These are phyloP conservation scores for Oenanthe javanica DNA, from an alignment of 140 eudicot genomes.

Conservation along the genomic window DNA sequence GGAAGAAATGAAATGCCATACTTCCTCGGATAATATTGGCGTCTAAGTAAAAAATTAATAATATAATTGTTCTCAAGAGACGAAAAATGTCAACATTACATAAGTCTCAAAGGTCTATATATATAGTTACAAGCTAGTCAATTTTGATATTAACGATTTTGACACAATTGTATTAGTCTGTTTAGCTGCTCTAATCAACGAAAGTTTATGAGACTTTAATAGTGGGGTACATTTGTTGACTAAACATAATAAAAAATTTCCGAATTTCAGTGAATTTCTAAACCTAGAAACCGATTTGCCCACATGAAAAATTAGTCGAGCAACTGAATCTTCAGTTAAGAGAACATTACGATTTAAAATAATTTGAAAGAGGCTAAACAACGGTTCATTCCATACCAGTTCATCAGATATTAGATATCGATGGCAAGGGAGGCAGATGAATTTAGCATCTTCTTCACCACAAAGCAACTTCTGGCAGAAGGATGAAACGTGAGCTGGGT, in stretches of 20 bases:
- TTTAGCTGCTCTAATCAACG: conserved; percentile 35
- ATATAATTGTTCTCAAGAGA: not conserved
- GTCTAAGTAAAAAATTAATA: not conserved
- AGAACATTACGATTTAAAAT: conserved; percentile 60
- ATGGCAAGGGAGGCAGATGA: conserved; percentile 47
- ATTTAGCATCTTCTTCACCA: conserved; percentile 22
- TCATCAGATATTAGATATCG: conserved; percentile 34
- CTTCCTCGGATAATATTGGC: not conserved
- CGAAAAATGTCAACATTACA: not conserved
- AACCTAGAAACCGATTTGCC: conserved; percentile 29
- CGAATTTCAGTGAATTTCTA: conserved; percentile 55
- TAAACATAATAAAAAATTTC: conserved; percentile 57
- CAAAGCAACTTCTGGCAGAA: conserved; percentile 65
- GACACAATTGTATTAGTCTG: conserved; percentile 51
- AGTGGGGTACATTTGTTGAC: conserved; percentile 50
- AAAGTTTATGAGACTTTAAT: conserved; percentile 40
- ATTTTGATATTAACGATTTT: conserved; percentile 53
- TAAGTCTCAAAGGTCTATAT: not conserved
- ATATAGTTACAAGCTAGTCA: conserved; percentile 34
- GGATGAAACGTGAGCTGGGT: conserved; percentile 68
- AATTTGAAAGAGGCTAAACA: conserved; percentile 53
- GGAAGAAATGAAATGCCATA: not conserved
- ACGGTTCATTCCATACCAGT: conserved; percentile 59
- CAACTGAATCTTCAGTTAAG: conserved; percentile 60
- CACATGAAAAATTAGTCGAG: conserved; percentile 38